phyloP scores from a whole-genome alignment of 352 stramenopile species.

The Globisporangium heterothallicum region DNA sequence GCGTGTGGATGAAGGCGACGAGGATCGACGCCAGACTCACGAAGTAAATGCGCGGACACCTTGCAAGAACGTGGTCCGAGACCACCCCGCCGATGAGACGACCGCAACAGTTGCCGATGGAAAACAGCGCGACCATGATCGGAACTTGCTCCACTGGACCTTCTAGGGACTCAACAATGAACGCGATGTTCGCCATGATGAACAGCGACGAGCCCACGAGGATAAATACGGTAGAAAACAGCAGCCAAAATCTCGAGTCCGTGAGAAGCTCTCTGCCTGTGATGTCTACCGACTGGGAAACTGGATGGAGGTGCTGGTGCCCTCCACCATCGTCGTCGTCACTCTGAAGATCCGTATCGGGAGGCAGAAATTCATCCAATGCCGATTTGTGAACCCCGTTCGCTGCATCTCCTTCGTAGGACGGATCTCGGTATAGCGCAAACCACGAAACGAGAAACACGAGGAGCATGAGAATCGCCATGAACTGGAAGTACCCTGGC shows the following conservation, averaged over 20 bases:
- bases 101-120: constrained; percentile 54
- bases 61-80: constrained; percentile 51
- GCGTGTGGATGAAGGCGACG: constrained; percentile 43
- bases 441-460: constrained; percentile 54
- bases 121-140: constrained; percentile 66
- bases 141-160: constrained; percentile 47
- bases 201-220: constrained; percentile 68
- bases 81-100: constrained; percentile 49
- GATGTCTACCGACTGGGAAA: constrained; percentile 25
- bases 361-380: constrained; percentile 43
- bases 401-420: constrained; percentile 6
- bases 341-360: constrained; percentile 1
- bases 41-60: constrained; percentile 54
- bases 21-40: constrained; percentile 49
- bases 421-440: constrained; percentile 33
- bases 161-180: constrained; percentile 60
- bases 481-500: constrained; percentile 58
- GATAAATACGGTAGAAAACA: constrained; percentile 70
- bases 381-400: constrained; percentile 13
- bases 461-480: constrained; percentile 42
- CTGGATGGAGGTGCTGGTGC: not conserved
- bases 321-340: constrained; percentile 9
- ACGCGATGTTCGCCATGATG: constrained; percentile 76
- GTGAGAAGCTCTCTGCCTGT: constrained; percentile 40
- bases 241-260: constrained; percentile 57